Conservation (phyloP, 2,329 filamentous ascomycete genomes). For the Didymella keratinophila region DNA sequence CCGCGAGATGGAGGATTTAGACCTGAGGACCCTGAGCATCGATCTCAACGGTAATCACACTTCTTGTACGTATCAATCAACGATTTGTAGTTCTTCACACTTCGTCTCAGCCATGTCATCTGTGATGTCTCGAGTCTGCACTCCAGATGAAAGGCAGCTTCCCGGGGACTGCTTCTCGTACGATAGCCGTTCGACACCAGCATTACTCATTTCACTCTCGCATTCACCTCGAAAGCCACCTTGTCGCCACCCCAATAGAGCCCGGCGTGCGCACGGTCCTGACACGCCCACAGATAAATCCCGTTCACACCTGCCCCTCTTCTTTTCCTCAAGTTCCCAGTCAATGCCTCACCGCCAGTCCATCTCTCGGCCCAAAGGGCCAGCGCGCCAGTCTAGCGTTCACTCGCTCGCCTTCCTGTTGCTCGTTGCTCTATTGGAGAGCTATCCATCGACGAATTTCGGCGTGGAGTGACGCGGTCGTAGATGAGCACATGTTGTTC, state of each 20-base stretch:
- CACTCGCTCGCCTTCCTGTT: too few species aligned
- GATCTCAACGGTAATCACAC: not conserved
- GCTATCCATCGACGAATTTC: too few species aligned
- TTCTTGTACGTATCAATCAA: not conserved
- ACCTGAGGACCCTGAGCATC: conserved; percentile 5
- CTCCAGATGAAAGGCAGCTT: not conserved
- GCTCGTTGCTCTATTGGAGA: too few species aligned
- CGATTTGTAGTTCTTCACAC: not conserved
- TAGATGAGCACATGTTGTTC: too few species aligned
- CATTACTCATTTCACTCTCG: not conserved
- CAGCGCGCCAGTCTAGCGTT: too few species aligned
- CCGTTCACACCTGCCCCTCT: not conserved
- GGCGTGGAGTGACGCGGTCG: too few species aligned
- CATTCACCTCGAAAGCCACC: not conserved
- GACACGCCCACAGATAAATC: not conserved
- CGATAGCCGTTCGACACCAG: not conserved
- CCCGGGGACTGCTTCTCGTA: not conserved
- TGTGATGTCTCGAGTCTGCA: not conserved
- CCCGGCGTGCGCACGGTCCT: not conserved
- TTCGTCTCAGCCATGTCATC: not conserved
- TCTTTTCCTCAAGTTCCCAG: not conserved
- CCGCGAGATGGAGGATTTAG: conserved; percentile 16
- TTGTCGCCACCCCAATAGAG: not conserved
- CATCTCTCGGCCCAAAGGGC: too few species aligned
- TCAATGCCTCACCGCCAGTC: not conserved